phyloP scores from a whole-genome alignment of 352 stramenopile genomes.

The Phytophthora cryptogea region DNA sequence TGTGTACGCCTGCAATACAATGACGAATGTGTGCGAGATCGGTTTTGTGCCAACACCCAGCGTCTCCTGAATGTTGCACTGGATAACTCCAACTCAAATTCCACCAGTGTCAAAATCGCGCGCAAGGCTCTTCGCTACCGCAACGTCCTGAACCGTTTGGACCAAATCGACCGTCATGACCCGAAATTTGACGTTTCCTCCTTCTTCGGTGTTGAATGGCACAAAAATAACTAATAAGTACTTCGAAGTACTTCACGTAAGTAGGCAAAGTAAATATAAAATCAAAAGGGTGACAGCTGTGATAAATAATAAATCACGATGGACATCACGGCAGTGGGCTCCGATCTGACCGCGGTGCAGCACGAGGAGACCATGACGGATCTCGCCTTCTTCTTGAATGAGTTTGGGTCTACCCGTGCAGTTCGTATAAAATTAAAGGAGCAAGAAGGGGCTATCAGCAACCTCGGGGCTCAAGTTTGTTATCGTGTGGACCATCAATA shows the following conservation, averaged over 20 bases:
- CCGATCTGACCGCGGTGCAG: conserved; percentile 6
- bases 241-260: not conserved
- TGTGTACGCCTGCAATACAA: not conserved
- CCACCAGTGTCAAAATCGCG: not conserved
- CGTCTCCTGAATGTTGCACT: not conserved
- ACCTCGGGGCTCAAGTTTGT: not conserved
- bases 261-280: not conserved
- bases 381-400: conserved; percentile 4
- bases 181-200: not conserved
- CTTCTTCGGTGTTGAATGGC: not conserved
- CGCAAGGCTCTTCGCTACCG: conserved; percentile 2
- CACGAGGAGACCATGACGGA: conserved; percentile 7
- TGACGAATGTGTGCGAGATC: not conserved
- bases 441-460: not conserved
- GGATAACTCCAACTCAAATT: not conserved
- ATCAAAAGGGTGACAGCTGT: not conserved
- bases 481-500: not conserved
- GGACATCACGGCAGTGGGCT: conserved; percentile 11
- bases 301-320: not conserved
- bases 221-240: not conserved
- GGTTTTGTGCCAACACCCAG: conserved; percentile 2
- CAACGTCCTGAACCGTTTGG: not conserved
- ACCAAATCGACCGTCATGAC: not conserved
- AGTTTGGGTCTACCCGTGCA: conserved; percentile 3
- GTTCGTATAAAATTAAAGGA: not conserved